phyloP scores from a whole-genome alignment of 352 stramenopile species.

The Ophiocytium majus region DNA sequence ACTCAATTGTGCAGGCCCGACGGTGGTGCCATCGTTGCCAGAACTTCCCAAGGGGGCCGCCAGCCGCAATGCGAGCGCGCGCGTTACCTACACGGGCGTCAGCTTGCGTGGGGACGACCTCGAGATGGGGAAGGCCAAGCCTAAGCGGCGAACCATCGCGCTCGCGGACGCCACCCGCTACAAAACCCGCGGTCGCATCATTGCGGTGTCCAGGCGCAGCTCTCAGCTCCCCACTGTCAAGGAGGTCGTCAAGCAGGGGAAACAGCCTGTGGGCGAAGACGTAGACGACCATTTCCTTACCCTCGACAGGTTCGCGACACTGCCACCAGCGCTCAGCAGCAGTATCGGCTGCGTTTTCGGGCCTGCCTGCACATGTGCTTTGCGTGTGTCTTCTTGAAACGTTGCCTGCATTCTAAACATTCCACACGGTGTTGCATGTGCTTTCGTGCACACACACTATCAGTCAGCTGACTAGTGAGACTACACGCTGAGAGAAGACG shows the following conservation, averaged over 20 bases:
- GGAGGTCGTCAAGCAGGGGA: not conserved
- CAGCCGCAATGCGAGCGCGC: too few species aligned
- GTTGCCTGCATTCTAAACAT: not conserved
- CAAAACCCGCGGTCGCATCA: not conserved
- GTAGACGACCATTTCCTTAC: slow-evolving; percentile 17
- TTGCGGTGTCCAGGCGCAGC: not conserved
- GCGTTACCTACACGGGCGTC: too few species aligned
- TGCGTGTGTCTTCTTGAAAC: not conserved
- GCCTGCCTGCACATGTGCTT: not conserved
- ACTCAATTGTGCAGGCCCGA: too few species aligned
- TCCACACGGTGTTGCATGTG: not conserved
- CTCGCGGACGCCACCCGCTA: not conserved
- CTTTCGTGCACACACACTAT: not conserved
- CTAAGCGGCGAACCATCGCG: not conserved
- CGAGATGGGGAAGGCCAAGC: too few species aligned
- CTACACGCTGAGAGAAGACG: not conserved
- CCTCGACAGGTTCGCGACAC: not conserved
- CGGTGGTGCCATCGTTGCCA: too few species aligned
- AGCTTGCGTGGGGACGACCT: too few species aligned
- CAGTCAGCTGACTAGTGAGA: not conserved
- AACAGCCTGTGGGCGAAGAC: not conserved
- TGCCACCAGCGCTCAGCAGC: too few species aligned
- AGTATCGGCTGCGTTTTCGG: not conserved
- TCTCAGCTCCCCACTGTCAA: not conserved
- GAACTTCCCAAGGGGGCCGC: too few species aligned